Conservation (phyloP, 2,329 filamentous ascomycete species). For the Xylaria sp. region DNA sequence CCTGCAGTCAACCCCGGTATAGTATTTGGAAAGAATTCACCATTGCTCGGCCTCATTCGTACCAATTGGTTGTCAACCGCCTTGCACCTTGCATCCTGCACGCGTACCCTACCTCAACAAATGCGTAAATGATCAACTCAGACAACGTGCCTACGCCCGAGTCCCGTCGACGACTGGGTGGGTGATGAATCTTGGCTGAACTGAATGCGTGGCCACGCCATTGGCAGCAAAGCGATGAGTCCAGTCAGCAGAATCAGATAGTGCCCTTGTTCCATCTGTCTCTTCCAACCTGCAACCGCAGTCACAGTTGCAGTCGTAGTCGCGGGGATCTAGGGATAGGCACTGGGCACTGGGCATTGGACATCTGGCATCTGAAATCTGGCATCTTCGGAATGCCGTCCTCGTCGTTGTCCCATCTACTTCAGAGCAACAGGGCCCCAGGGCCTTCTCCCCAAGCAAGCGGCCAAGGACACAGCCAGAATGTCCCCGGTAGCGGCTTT, state of each 20-base stretch:
- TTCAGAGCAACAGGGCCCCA: slow-evolving; percentile 35
- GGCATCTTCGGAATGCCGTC: slow-evolving; percentile 32
- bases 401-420: slow-evolving; percentile 38
- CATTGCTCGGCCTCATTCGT: neutral
- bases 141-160: slow-evolving; percentile 3
- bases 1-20: slow-evolving; percentile 14
- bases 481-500: slow-evolving; percentile 4
- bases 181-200: slow-evolving; percentile 20
- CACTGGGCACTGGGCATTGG: neutral
- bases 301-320: neutral
- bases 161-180: neutral
- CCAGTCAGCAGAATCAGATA: slow-evolving; percentile 7
- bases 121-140: slow-evolving; percentile 6
- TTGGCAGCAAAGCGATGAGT: slow-evolving; percentile 28
- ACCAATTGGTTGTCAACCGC: slow-evolving; percentile 13
- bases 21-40: slow-evolving; percentile 14
- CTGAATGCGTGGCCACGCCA: slow-evolving; percentile 28
- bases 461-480: slow-evolving; percentile 18
- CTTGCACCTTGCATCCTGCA: slow-evolving; percentile 1
- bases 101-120: neutral
- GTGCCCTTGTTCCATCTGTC: slow-evolving; percentile 6
- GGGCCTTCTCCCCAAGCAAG: slow-evolving; percentile 16
- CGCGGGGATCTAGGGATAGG: slow-evolving; percentile 8
- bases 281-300: slow-evolving; percentile 8
- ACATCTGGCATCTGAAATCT: neutral